A percentile compares a stretch with the other conserved stretches of the same genome.
phyloP scores from a whole-genome alignment of 257 asterid genomes.

The Ajuga chamaepitys region DNA sequence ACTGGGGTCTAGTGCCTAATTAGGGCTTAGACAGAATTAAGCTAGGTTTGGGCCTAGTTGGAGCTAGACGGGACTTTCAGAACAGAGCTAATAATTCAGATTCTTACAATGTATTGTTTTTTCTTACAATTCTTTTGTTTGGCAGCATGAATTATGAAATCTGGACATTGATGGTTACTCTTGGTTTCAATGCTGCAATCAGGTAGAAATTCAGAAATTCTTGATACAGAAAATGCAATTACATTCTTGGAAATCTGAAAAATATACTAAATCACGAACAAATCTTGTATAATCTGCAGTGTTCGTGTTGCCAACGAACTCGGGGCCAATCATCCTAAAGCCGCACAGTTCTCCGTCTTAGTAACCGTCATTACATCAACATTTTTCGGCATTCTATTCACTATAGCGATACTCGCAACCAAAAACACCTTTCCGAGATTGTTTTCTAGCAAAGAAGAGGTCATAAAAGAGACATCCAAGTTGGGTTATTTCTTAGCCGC shows the following conservation, averaged over 20 bases:
- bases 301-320: conserved; percentile 79
- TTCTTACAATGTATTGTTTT: too few relatives aligned
- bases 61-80: too few relatives aligned
- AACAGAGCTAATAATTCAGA: too few relatives aligned
- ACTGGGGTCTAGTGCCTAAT: too few relatives aligned
- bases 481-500: conserved; percentile 63
- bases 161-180: conserved; percentile 66
- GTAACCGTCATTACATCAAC: conserved; percentile 50
- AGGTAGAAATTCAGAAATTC: conserved; percentile 31
- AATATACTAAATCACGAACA: background rate
- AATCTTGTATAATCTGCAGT: conserved; percentile 28
- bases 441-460: conserved; percentile 45
- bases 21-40: too few relatives aligned
- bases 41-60: too few relatives aligned
- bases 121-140: background rate
- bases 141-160: conserved; percentile 65
- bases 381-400: conserved; percentile 46
- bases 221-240: background rate
- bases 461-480: conserved; percentile 52
- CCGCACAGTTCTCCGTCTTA: conserved; percentile 61
- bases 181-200: conserved; percentile 87
- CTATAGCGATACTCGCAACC: conserved; percentile 37
- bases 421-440: conserved; percentile 35
- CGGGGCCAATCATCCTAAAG: conserved; percentile 65
- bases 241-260: background rate